Evolutionary conservation across 2,329 filamentous ascomycete species (phyloP).

Genomic region (Colletotrichum horii): DNA sequence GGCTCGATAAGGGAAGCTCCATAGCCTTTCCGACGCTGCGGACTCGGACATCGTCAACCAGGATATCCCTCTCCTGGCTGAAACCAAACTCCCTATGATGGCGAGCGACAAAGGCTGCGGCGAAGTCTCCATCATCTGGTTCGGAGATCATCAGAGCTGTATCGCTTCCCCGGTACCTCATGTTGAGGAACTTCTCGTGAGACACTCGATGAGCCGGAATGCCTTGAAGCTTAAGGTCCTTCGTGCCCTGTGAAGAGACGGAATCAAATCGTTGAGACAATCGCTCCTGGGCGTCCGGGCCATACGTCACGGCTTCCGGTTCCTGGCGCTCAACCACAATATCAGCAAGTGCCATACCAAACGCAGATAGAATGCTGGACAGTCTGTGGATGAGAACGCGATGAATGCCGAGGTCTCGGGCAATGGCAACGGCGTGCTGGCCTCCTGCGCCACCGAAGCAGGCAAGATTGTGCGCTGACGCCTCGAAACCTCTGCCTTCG

Average conservation of each 20-base stretch:
- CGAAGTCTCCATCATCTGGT: slow-evolving; percentile 49
- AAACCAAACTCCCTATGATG: slow-evolving; percentile 81
- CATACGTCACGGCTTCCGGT: slow-evolving; percentile 35
- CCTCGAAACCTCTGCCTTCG: slow-evolving; percentile 39
- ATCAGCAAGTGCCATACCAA: slow-evolving; percentile 50
- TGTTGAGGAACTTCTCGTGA: slow-evolving; percentile 44
- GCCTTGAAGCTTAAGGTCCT: slow-evolving; percentile 29
- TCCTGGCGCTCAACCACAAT: slow-evolving; percentile 45
- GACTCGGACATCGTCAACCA: slow-evolving; percentile 22
- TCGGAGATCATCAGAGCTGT: slow-evolving; percentile 42
- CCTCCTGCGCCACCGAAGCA: slow-evolving; percentile 42
- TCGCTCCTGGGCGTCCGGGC: slow-evolving; percentile 1
- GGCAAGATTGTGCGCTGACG: slow-evolving; percentile 37
- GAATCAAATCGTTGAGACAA: slow-evolving; percentile 31
- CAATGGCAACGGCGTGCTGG: slow-evolving; percentile 49
- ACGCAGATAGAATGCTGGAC: slow-evolving; percentile 50
- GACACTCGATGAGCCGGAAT: slow-evolving; percentile 41
- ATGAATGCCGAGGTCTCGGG: slow-evolving; percentile 44
- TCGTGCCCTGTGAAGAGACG: slow-evolving; percentile 35
- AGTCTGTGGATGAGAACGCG: slow-evolving; percentile 49
- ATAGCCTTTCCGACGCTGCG: slow-evolving; percentile 18
- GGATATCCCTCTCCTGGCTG: slow-evolving; percentile 39
- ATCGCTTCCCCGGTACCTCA: slow-evolving; percentile 46
- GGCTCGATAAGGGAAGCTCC: not conserved
- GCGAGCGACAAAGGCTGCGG: slow-evolving; percentile 69